Evolutionary conservation across 257 asterid genomes (phyloP), one percentile per base, ranked within the genome.

Genomic region (Solanum chiquidenum): DNA sequence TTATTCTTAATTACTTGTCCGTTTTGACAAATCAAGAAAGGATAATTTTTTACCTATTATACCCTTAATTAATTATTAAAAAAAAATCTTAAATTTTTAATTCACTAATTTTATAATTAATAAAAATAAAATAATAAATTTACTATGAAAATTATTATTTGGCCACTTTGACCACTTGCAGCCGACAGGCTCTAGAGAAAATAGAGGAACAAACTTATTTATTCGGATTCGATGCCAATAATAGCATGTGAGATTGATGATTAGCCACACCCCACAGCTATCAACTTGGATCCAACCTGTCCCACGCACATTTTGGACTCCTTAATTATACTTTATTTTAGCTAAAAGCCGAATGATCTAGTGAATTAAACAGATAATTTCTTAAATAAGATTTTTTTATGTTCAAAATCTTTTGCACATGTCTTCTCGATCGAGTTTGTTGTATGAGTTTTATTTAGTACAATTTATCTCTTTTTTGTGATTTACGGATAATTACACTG

Each of bases 231-330:
- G 3, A 80, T 46, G 85, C 68, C 42, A 80, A 80, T 80, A 29
- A 46, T 46, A 16, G 29, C 69, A 29, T 29, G 40, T 80, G 42
- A 31, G 44, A 10, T 80, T 29, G 6, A 80, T 16, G 66, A 46
- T 79, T 5, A 46, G 85, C 20, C 42, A 49, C 27, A 29, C 3
- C 6, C 35, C 34, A n/a, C 34, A 38, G 40, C 40, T 46, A 76
- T 29, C 44, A 40, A 80, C 85, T 46, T 80, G 85, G 85, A 80
- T 16, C 42, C 85, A 44, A 80, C 20, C 68, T 46, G 85, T 80
- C 68, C 85, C 68, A 46, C 25, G 18, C 10, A 46, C 29, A 16
- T 4, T 35, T 21, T 74, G 49, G 82, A 34, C 6, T 35, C 49
- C 49, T 73, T 73, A 34, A 35, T 73, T 72, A 33, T 4, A 37